Evolutionary conservation across 1,139 yeast genomes (phyloP).

Genomic region (Zygosaccharomyces sapae): DNA sequence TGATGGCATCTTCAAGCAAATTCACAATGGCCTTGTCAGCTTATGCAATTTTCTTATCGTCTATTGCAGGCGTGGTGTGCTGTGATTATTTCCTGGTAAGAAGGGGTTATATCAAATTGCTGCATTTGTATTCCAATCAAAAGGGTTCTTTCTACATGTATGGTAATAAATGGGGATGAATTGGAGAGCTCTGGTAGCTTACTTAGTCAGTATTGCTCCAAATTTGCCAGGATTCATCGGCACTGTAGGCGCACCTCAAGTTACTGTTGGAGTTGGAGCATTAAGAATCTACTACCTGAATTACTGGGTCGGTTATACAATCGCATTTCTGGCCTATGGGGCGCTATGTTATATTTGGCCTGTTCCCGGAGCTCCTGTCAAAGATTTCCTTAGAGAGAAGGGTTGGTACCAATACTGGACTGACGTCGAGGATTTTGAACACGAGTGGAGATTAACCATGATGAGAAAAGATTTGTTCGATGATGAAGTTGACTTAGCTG

Average conservation of each 20-base stretch:
- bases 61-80: constrained; percentile 80
- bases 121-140: constrained; percentile 54
- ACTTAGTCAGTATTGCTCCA: constrained; percentile 70
- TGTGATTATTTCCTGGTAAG: constrained; percentile 73
- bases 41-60: constrained; percentile 78
- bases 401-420: constrained; percentile 61
- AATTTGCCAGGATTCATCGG: constrained; percentile 89
- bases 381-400: constrained; percentile 45
- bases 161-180: constrained; percentile 59
- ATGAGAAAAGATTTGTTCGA: constrained; percentile 21
- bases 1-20: constrained; percentile 65
- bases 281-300: constrained; percentile 64
- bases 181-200: constrained; percentile 77
- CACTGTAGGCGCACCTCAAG: constrained; percentile 56
- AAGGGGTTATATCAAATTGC: constrained; percentile 63
- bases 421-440: constrained; percentile 62
- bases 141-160: constrained; percentile 55
- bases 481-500: constrained; percentile 23
- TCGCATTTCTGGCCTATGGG: constrained; percentile 51
- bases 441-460: constrained; percentile 30
- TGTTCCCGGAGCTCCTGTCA: constrained; percentile 53
- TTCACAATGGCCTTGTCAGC: constrained; percentile 84
- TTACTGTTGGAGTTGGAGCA: constrained; percentile 67
- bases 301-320: constrained; percentile 69
- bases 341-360: constrained; percentile 53